These are phyloP conservation scores for Acorus gramineus DNA, from an alignment of 106 monocot genomes.

Conservation along the genomic window DNA sequence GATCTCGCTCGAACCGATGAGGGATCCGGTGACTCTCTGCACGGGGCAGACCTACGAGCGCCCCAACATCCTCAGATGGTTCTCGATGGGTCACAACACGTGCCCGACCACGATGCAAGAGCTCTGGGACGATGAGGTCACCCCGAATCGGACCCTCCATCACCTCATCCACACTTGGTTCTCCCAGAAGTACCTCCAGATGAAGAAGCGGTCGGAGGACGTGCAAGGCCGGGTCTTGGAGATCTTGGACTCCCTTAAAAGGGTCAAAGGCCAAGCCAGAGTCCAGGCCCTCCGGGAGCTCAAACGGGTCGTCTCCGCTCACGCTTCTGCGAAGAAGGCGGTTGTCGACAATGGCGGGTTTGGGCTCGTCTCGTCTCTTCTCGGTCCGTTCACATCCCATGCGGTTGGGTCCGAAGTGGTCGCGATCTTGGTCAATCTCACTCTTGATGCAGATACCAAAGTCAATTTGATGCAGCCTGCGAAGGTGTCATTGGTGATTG, in stretches of 20 bases:
- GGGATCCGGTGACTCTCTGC: too few species aligned
- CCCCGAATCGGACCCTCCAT: too few species aligned
- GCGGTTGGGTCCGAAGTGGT: slow-evolving; percentile 23
- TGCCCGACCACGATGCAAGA: too few species aligned
- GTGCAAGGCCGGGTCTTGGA: slow-evolving; percentile 1
- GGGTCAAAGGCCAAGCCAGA: slow-evolving; percentile 20
- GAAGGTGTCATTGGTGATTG: slow-evolving; percentile 15
- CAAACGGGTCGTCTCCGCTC: neutral
- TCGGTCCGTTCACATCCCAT: slow-evolving; percentile 28
- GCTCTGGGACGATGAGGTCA: too few species aligned
- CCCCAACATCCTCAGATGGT: too few species aligned
- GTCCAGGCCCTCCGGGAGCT: slow-evolving; percentile 17
- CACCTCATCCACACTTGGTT: too few species aligned
- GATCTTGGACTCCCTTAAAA: slow-evolving; percentile 7
- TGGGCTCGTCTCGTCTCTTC: slow-evolving; percentile 7
- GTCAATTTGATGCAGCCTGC: slow-evolving; percentile 21
- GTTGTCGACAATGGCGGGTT: slow-evolving; percentile 14
- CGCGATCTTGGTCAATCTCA: slow-evolving; percentile 13
- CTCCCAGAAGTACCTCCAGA: slow-evolving; percentile 4
- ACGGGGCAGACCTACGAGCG: too few species aligned
- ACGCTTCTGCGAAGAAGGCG: slow-evolving; percentile 1
- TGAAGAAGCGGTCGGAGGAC: slow-evolving; percentile 23
- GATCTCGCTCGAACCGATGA: too few species aligned
- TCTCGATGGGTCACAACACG: too few species aligned
- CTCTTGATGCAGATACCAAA: slow-evolving; percentile 7